phyloP scores from a whole-genome alignment of 78 protist genomes.

The Diacronema lutheri region DNA sequence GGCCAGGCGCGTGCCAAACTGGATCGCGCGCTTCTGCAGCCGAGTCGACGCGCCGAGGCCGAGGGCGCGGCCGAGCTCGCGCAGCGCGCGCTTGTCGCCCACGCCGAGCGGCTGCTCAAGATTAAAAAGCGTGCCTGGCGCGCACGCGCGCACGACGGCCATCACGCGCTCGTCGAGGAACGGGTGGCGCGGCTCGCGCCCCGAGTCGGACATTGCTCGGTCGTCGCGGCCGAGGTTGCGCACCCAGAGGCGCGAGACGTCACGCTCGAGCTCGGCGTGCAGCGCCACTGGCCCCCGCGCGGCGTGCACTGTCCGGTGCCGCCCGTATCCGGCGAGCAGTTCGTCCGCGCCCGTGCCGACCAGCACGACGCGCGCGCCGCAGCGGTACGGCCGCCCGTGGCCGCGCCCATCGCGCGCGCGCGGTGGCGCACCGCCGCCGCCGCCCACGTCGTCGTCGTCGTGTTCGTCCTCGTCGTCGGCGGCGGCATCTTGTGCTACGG shows the following conservation, averaged over 20 bases:
- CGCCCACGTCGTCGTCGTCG: no score
- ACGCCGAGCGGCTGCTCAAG: not conserved
- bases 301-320: conserved; percentile 1
- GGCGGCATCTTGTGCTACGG: no score
- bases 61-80: not conserved
- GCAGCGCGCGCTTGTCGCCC: conserved; percentile 29
- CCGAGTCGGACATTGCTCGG: conserved; percentile 71
- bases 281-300: not conserved
- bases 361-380: conserved; percentile 65
- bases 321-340: conserved; percentile 57
- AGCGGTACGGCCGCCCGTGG: not conserved
- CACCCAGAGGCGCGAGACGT: conserved; percentile 21
- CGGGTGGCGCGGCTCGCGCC: conserved; percentile 56
- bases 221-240: conserved; percentile 91
- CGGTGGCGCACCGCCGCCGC: not conserved
- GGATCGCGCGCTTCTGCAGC: conserved; percentile 40
- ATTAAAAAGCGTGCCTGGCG: not conserved
- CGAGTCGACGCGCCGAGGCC: not conserved
- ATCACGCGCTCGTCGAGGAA: conserved; percentile 34
- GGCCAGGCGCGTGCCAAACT: conserved; percentile 42
- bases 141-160: not conserved
- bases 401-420: not conserved
- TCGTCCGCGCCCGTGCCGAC: conserved; percentile 92
- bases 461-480: no score
- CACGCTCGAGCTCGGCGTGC: not conserved